Percentiles rank a stretch among this genome's conserved stretches.
Conservation (phyloP, 345 rosid species). For the Lenwebbia sp. region DNA sequence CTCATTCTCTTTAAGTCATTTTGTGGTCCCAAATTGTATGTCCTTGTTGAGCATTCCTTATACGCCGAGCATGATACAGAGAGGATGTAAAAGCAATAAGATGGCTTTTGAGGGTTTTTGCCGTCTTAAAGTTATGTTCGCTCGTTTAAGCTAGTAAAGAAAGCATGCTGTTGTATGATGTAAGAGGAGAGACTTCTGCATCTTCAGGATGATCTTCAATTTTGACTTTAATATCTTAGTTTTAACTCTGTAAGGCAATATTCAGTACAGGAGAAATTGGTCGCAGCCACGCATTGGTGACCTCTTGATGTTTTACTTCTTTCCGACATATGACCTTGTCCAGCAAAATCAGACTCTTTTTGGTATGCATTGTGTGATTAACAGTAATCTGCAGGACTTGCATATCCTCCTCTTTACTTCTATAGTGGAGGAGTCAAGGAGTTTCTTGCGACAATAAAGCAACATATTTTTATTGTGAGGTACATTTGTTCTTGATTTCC, state of each 20-base stretch:
- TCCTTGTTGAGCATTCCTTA: background rate
- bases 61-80: background rate
- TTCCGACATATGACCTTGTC: background rate
- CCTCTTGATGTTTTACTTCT: background rate
- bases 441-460: conserved; percentile 81
- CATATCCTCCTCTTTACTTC: conserved; percentile 86
- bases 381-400: conserved; percentile 57
- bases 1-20: background rate
- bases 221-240: background rate
- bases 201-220: background rate
- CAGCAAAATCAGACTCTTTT: background rate
- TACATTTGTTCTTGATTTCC: conserved; percentile 6
- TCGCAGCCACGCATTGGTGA: background rate
- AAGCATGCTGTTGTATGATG: background rate
- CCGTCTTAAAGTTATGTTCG: background rate
- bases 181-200: background rate
- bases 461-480: conserved; percentile 83
- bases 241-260: background rate
- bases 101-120: background rate
- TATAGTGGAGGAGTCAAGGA: conserved; percentile 91
- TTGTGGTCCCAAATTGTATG: background rate
- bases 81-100: background rate
- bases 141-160: background rate
- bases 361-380: background rate
- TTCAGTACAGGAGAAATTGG: background rate